Conservation (phyloP, 1,284 basidiomycete genomes). For the Ceratobasidium sp. region DNA sequence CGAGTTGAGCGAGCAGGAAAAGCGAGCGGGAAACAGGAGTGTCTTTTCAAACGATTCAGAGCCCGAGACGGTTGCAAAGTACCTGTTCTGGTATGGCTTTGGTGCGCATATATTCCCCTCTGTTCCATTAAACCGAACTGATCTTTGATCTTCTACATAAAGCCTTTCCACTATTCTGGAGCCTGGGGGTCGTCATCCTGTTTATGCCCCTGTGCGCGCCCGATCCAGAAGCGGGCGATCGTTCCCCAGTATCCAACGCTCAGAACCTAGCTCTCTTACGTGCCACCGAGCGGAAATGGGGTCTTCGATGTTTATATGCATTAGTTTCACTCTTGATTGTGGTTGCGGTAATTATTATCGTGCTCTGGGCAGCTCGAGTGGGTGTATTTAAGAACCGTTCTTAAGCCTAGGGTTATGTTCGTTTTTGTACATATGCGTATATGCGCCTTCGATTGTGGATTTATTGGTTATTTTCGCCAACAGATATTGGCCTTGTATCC, state of each 20-base stretch:
- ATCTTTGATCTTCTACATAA: neutral
- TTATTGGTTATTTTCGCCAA: neutral
- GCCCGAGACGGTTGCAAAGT: constrained; percentile 7
- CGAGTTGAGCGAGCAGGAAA: too few relatives aligned
- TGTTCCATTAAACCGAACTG: neutral
- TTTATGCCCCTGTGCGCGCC: constrained; percentile 9
- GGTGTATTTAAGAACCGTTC: neutral
- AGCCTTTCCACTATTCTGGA: constrained; percentile 39
- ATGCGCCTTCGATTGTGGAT: neutral
- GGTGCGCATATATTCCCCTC: constrained; percentile 25
- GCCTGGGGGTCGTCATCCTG: constrained; percentile 29
- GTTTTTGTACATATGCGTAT: neutral
- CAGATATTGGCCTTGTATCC: neutral
- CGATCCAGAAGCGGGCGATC: neutral
- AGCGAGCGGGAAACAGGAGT: neutral
- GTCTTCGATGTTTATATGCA: neutral
- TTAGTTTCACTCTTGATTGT: neutral
- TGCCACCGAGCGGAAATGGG: constrained; percentile 4
- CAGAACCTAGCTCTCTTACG: neutral
- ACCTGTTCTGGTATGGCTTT: constrained; percentile 38
- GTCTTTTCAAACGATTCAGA: neutral
- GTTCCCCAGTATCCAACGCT: too few relatives aligned
- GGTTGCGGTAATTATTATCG: neutral
- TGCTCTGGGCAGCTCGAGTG: constrained; percentile 2
- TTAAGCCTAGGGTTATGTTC: neutral